Base-by-base conservation (phyloP, 2,329 filamentous ascomycete genomes). In the Magnaporthiopsis rhizophila region DNA sequence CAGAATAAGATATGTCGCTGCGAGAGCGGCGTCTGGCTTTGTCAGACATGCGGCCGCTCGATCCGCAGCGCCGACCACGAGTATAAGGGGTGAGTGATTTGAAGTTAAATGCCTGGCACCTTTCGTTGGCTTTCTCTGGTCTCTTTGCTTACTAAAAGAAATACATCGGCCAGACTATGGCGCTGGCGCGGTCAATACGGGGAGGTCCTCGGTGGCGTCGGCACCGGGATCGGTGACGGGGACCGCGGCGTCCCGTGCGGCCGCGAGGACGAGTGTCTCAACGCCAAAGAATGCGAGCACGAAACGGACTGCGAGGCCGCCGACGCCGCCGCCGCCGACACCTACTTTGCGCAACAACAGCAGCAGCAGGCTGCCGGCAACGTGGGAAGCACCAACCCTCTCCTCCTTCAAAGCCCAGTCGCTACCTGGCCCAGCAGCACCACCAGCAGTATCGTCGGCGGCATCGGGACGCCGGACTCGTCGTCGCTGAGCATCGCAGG, bases 231-330 rank as follows among this genome's bases (percentile, higher is more conserved):
- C 36, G 92, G 92, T 58, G 91, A 96, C 69, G 92, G 92, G 38
- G 88, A 92, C 71, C 89, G 94, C 69, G 93, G 92, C 36, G 92
- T 97, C 18, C 87, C 91, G 67, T 98, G 93, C 72, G 93, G 92
- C 0, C 86, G 91, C n/a, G 89, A 88, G 57, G 78, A 79, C n/a
- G 74, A 81, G 50, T 98, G 93, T 75, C 83, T 92, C n/a, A 89
- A 86, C 0, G 89, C 89, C 7, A 83, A 86, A 65, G 87, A 90
- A 69, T 87, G 91, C 38, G 91, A 95, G 74, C 87, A 94, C 63
- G 92, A 97, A 72, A 88, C 89, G 3, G 92, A 95, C 72, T 94
- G 90, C 72, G 90, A 93, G 72, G 89, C 89, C n/a, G 88, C 90
- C 65, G 90, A 92, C 69, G 83, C 86, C 5, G 80, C 83, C 1